Evolutionary conservation across 495 filamentous ascomycete species (phyloP).

Genomic region (Margaritispora aquatica): DNA sequence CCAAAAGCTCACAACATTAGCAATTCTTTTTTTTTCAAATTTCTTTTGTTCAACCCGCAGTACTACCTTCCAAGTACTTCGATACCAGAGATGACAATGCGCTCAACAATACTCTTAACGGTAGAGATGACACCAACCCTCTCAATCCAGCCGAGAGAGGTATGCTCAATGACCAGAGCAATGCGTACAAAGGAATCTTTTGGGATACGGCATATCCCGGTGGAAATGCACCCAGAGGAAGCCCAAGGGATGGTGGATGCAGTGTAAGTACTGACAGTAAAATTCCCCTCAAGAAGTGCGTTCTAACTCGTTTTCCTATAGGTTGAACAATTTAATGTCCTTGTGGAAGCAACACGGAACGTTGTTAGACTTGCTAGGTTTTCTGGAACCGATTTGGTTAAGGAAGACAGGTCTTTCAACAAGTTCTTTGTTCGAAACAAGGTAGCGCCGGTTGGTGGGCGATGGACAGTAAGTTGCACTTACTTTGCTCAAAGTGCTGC

Average conservation of each 20-base stretch:
- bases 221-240: not conserved
- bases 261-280: not conserved
- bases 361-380: not conserved
- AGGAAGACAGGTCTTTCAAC: not conserved
- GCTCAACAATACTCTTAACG: not conserved
- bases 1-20: not conserved
- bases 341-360: not conserved
- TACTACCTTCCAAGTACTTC: not conserved
- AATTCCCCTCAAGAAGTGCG: not conserved
- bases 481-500: not conserved
- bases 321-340: not conserved
- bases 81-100: not conserved
- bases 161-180: not conserved
- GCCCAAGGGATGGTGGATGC: not conserved
- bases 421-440: not conserved
- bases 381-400: not conserved
- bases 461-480: slow-evolving; percentile 1
- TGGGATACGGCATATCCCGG: not conserved
- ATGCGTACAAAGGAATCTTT: not conserved
- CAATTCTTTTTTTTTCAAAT: not conserved
- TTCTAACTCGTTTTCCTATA: not conserved
- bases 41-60: not conserved
- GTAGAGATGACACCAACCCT: not conserved
- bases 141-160: not conserved
- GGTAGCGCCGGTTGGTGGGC: not conserved